Evolutionary conservation across 192 early-diverging fungal species (phyloP), one percentile per base, ranked within the genome.

Genomic region (Backusella tarrabulga): DNA sequence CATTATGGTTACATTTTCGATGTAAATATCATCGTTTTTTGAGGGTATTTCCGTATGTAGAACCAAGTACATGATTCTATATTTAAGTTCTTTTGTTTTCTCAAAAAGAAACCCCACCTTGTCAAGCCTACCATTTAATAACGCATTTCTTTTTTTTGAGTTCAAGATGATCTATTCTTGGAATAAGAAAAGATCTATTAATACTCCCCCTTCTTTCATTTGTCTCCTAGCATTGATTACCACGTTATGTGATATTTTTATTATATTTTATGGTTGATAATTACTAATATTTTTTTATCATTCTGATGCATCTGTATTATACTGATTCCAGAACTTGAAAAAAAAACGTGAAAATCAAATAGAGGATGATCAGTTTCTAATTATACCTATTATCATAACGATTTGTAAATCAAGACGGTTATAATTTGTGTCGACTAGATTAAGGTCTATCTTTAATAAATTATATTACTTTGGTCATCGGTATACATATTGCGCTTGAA

Each of bases 81-180:
- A 50, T 50, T n/a, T 50, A 50, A 50, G 7, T 50, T 50, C 0
- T n/a, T 50, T 19, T n/a, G 46, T 21, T 50, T 50, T 50, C 19
- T 19, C 5, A n/a, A 50, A 50, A 50, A 4, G 6, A 7, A 44
- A 17, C 2, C 2, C 0, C 19, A 1, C 46, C 46, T 50, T n/a
- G 46, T 50, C 19, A n/a, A 50, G 21, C 19, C 46, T 50, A 50
- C 6, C 6, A 50, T 50, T 50, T 50, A 50, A 19, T 50, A 50
- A 50, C 17, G 19, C 1, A 60, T 60, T 60, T 26, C 54, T 21
- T 63, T 63, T 63, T 54, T 29, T 63, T 29, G 21, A 14, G 11
- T 26, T 63, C 56, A 29, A 63, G 56, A 63, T 63, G 56, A 63
- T 63, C 56, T 63, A 63, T 63, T 63, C 56, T 63, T 63, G 23